Evolutionary conservation across 2,329 filamentous ascomycete species (phyloP), one percentile per base, ranked within the genome.

Genomic region (Penicillium capsulatum): DNA sequence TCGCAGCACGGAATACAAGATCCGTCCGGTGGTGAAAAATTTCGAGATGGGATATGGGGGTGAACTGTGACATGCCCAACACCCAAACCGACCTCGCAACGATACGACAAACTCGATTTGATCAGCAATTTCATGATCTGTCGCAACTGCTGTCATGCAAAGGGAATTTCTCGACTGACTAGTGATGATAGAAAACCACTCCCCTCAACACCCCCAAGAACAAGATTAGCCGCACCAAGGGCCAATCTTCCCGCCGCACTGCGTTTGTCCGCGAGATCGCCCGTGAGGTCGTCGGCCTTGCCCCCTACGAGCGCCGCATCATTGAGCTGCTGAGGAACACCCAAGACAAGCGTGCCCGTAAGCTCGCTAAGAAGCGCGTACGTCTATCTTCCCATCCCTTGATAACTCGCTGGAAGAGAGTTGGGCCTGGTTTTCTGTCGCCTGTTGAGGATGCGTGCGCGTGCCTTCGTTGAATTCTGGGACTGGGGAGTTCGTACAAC

Each of bases 321-420:
- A 94, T 98, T 70, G 92, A 98, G 82, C 79, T 98, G 70, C 85
- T 98, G 75, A 88, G 92, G 67, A 98, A 98, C 86, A 84, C 81
- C 79, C 94, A 94, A 80, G 92, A 98, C 77, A 97, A 97, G 87
- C 88, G 91, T 75, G 91, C 91, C 66, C 83, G 91, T 64, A 96
- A 96, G 84, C 86, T 96, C 67, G 91, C 91, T 66, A 97, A 97
- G 90, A 96, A 94, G 86, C 84, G 91, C 74, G 86, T 91, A 81
- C 60, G 84, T 80, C 45, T 40, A 39, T n/a, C 26, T 14, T 28
- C n/a, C 13, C n/a, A n/a, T 11, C 26, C 10, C n/a, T 14, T 14
- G 10, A 11, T 28, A 22, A 22, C 26, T 11, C 13, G 26, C 13
- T 14, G 26, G 26, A n/a, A 14, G 11, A 7, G 9, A 28, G 6